These are phyloP conservation scores for Macrolepiota fuliginosa DNA, from an alignment of 768 basidiomycete species.

Conservation along the genomic window DNA sequence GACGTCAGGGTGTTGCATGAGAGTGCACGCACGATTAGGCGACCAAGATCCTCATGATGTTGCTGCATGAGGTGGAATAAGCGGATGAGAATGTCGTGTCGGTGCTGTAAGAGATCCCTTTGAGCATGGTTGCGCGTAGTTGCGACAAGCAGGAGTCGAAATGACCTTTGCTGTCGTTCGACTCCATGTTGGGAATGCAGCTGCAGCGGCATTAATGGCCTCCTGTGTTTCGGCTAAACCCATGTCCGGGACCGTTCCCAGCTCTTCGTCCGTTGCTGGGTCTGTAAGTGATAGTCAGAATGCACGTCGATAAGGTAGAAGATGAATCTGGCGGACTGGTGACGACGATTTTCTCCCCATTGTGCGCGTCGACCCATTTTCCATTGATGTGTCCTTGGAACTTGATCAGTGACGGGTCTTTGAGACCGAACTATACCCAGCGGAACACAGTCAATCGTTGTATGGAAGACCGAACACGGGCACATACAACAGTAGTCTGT, in stretches of 20 bases:
- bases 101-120: slow-evolving; percentile 41
- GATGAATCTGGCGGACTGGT: slow-evolving; percentile 54
- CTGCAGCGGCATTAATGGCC: slow-evolving; percentile 80
- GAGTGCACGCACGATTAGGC: slow-evolving; percentile 67
- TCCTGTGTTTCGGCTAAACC: slow-evolving; percentile 76
- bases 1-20: slow-evolving; percentile 19
- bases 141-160: neutral
- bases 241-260: slow-evolving; percentile 91
- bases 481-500: slow-evolving; percentile 37
- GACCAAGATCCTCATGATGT: slow-evolving; percentile 82
- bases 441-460: neutral
- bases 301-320: neutral
- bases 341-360: slow-evolving; percentile 69
- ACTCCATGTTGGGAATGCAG: slow-evolving; percentile 84
- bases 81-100: slow-evolving; percentile 82
- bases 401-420: slow-evolving; percentile 73
- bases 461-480: neutral
- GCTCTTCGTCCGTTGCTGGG: slow-evolving; percentile 80
- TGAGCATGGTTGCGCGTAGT: neutral
- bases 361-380: slow-evolving; percentile 81
- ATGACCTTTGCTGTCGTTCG: slow-evolving; percentile 81
- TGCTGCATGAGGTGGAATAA: slow-evolving; percentile 78
- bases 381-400: slow-evolving; percentile 80
- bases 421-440: slow-evolving; percentile 60
- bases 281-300: slow-evolving; percentile 42